phyloP scores from a whole-genome alignment of 306 rosid genomes.

The Medicago ruthenica region DNA sequence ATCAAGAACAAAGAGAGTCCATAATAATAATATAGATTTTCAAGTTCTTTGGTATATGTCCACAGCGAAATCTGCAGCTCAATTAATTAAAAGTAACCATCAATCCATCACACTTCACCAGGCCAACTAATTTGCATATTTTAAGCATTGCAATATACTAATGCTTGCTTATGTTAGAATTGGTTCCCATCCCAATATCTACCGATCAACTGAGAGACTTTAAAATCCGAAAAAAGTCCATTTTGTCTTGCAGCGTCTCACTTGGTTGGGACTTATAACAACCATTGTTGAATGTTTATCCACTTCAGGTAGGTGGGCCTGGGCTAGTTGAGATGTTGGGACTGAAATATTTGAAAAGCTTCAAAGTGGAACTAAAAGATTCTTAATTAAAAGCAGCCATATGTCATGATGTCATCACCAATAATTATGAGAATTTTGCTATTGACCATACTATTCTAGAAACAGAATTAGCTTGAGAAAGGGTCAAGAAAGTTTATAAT shows the following conservation, averaged over 20 bases:
- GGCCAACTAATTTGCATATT: background rate
- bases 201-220: conserved; percentile 20
- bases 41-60: background rate
- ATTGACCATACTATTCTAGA: background rate
- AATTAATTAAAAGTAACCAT: conserved; percentile 1
- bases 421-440: background rate
- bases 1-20: background rate
- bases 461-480: background rate
- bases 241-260: background rate
- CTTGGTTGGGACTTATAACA: conserved; percentile 9
- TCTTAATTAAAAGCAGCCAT: background rate
- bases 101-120: background rate
- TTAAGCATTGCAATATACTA: background rate
- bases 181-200: conserved; percentile 8
- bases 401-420: background rate
- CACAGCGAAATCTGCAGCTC: background rate
- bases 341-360: background rate
- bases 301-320: background rate
- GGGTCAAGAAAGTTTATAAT: background rate
- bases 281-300: conserved; percentile 23
- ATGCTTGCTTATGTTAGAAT: background rate
- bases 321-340: background rate
- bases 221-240: background rate
- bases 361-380: background rate
- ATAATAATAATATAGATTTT: background rate